A percentile compares a stretch with the other conserved stretches of the same genome.
These are phyloP conservation scores for Penicillium fuscoglaucum DNA, from an alignment of 2,329 filamentous ascomycete species.

Conservation along the genomic window DNA sequence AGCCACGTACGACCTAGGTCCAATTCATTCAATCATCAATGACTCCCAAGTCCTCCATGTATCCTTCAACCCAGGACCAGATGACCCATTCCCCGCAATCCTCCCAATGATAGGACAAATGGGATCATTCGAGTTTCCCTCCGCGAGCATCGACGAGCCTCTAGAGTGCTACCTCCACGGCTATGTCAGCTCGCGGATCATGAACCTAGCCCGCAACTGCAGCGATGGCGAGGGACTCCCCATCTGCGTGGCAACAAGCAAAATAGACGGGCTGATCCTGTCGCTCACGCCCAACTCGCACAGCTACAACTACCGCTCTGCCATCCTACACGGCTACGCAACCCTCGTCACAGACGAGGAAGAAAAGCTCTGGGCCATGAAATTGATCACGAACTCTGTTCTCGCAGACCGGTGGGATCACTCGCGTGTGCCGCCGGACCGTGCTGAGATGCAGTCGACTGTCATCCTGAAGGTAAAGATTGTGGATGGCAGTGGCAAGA, in stretches of 20 bases:
- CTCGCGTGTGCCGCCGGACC: conserved; percentile 68
- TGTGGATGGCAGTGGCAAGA: conserved; percentile 72
- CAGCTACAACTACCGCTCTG: conserved; percentile 84
- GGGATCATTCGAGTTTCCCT: conserved; percentile 67
- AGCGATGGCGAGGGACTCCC: conserved; percentile 59
- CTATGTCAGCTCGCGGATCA: conserved; percentile 76
- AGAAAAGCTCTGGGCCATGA: conserved; percentile 77
- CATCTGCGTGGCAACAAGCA: conserved; percentile 69
- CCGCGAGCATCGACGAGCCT: conserved; percentile 61
- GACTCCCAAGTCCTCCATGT: conserved; percentile 73
- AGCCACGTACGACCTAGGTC: conserved; percentile 71
- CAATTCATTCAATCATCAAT: conserved; percentile 76
- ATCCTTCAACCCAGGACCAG: conserved; percentile 65
- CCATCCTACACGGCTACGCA: conserved; percentile 74
- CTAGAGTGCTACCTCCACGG: conserved; percentile 81
- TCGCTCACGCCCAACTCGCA: conserved; percentile 77
- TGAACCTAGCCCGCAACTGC: conserved; percentile 59
- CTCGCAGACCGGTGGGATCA: conserved; percentile 68
- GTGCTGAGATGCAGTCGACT: conserved; percentile 73
- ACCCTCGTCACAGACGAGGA: conserved; percentile 63
- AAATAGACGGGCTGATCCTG: conserved; percentile 77
- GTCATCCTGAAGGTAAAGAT: conserved; percentile 69
- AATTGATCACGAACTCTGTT: conserved; percentile 73
- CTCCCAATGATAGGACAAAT: conserved; percentile 86
- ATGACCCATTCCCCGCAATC: conserved; percentile 70